phyloP scores from a whole-genome alignment of 768 basidiomycete species.

The Candolleomyces efflorescens region DNA sequence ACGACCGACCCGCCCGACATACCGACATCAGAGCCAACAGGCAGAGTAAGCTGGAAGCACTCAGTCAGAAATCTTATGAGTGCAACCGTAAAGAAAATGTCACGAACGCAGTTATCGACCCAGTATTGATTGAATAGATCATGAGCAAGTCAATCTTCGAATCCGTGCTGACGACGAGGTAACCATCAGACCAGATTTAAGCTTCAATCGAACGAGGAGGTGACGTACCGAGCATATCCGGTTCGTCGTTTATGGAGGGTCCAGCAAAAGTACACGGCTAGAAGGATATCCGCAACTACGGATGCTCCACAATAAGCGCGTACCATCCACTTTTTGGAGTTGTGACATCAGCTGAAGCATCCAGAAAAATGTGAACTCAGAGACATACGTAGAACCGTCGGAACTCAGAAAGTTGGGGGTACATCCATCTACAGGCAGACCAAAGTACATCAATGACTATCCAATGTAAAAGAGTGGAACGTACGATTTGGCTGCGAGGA shows the following conservation, averaged over 20 bases:
- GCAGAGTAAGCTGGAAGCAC: neutral
- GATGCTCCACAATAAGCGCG: conserved; percentile 9
- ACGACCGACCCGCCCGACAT: neutral
- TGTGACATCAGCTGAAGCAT: neutral
- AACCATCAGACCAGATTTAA: neutral
- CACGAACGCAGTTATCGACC: conserved; percentile 6
- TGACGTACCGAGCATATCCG: conserved; percentile 1
- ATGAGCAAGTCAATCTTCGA: conserved; percentile 11
- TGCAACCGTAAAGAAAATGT: neutral
- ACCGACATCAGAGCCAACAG: conserved; percentile 7
- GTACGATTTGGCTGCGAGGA: conserved; percentile 1
- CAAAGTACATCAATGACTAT: neutral
- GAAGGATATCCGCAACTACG: conserved; percentile 2
- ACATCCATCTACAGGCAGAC: neutral
- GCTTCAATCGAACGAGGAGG: neutral
- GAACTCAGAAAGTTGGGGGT: conserved; percentile 3
- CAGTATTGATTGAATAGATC: conserved; percentile 9
- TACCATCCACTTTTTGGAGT: conserved; percentile 5
- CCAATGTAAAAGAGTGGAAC: neutral
- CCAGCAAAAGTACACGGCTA: conserved; percentile 4
- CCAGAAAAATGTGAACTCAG: too few species aligned
- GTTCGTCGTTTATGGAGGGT: conserved; percentile 3
- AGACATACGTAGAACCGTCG: neutral
- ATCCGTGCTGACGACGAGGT: conserved; percentile 1
- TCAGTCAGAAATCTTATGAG: neutral